Evolutionary conservation across 2,329 filamentous ascomycete species (phyloP), one percentile per base, ranked within the genome.

Genomic region (Fusarium sp.): DNA sequence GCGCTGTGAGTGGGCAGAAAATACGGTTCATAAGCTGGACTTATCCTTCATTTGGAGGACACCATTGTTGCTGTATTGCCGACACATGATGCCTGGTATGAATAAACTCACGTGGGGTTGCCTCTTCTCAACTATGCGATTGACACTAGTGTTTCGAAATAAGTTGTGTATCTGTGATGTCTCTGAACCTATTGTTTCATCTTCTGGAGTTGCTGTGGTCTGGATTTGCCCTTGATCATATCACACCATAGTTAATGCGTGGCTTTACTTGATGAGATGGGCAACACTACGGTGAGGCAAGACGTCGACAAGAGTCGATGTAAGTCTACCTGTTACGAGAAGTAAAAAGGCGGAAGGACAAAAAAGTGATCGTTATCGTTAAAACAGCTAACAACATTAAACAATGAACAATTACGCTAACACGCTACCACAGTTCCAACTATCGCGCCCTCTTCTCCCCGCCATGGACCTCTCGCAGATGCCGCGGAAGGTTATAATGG

Each of bases 401-500:
- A 34, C 13, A 5, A 38, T 36, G 51, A 38, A 33, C 5, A 33
- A 42, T 6, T 27, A 27, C 16, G 10, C 53, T 13, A 13, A 4
- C n/a, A 49, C 34, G 18, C 16, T 53, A 33, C n/a, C 6, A 18
- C 46, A 46, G 33, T 27, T 56, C 44, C 46, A 34, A 31, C n/a
- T 3, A n/a, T 2, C 49, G 27, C n/a, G n/a, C 1, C 16, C 44
- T 29, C 38, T 42, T 71, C 40, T 42, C 13, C 18, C 64, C 68
- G 10, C n/a, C 6, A 46, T 70, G 68, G 2, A 13, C 16, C n/a
- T 70, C 68, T 3, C 10, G 14, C 38, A 51, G 14, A 55, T 70
- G 68, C 20, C 68, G 60, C 11, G 4, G 5, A n/a, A 71, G 49
- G 18, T 71, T 71, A 13, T 6, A 34, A 8, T 46, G 8, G 14